Conservation (phyloP, 169 alveolate species). For the Cytauxzoon felis region DNA sequence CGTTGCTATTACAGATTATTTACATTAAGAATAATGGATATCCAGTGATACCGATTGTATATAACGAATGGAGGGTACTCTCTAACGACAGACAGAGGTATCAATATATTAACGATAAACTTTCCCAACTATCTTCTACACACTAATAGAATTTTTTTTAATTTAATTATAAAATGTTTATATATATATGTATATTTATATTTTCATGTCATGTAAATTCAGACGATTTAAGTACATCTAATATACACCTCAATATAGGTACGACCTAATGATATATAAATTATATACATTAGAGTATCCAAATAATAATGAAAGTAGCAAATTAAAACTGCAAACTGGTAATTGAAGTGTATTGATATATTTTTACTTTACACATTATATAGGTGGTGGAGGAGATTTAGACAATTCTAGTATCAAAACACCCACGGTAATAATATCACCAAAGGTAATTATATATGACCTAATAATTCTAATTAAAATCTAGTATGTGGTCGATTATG, state of each 20-base stretch:
- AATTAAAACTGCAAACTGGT: conserved; percentile 52
- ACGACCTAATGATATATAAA: not conserved
- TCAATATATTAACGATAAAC: too few relatives aligned
- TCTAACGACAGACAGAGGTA: too few relatives aligned
- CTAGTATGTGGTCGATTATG: conserved; percentile 62
- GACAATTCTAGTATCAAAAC: conserved; percentile 32
- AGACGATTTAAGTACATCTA: conserved; percentile 5
- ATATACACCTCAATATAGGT: conserved; percentile 61
- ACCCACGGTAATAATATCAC: conserved; percentile 61
- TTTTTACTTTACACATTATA: not conserved
- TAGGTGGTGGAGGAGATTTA: not conserved
- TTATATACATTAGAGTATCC: conserved; percentile 38
- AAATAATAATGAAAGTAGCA: conserved; percentile 16
- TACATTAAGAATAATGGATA: too few relatives aligned
- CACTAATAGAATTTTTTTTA: too few relatives aligned
- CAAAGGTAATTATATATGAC: conserved; percentile 42
- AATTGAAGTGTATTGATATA: not conserved
- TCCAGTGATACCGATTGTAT: too few relatives aligned
- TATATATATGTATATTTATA: not conserved
- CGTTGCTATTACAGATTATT: too few relatives aligned
- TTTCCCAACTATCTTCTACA: too few relatives aligned
- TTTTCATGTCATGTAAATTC: not conserved
- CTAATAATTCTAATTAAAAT: not conserved
- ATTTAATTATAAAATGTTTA: too few relatives aligned
- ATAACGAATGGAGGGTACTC: too few relatives aligned